Evolutionary conservation across 2,329 filamentous ascomycete species (phyloP), one percentile per base, ranked within the genome.

Genomic region (Fusarium austroafricanum): DNA sequence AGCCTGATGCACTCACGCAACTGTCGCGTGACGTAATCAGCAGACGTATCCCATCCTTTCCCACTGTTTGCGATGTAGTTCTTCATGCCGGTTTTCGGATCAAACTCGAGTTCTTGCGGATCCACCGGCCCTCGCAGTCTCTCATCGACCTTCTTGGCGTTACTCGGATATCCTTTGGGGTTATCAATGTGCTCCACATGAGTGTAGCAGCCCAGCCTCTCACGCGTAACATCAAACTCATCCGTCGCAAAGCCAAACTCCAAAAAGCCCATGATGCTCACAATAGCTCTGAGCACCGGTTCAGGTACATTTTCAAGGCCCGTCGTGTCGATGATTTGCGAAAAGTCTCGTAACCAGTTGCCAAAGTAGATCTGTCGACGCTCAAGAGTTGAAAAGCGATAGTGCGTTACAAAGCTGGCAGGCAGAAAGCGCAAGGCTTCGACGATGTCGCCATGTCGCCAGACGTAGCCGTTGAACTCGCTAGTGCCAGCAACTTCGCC

Each of bases 31-130:
- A 96, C 84, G 72, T 94, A 97, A 40, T 92, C 93, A 8, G 91
- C 83, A 65, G 93, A 96, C 6, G 94, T 97, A 2, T 93, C 92
- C 91, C 93, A 97, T 28, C 87, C 86, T 5, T 73, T 64, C 6
- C 92, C 92, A 11, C 82, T 83, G 73, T 96, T 97, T 57, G 94
- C 91, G 69, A 97, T 97, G 78, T 97, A 97, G 77, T 97, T 97
- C 80, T 97, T 97, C 94, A 97, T 96, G 29, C 93, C 93, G 1
- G 92, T 93, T 10, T 86, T 80, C 12, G 81, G 81, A 71, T 94
- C 91, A 61, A 94, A 85, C 58, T 90, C 86, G 29, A 92, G 84
- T 73, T 94, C 91, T 20, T 51, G 45, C 5, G 84, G 84, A 67
- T 87, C 82, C 37, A 71, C 31, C 9, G 69, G 69, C 10, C 69